phyloP scores from a whole-genome alignment of 2,329 filamentous ascomycete species.

The Colletotrichum liaoningense region DNA sequence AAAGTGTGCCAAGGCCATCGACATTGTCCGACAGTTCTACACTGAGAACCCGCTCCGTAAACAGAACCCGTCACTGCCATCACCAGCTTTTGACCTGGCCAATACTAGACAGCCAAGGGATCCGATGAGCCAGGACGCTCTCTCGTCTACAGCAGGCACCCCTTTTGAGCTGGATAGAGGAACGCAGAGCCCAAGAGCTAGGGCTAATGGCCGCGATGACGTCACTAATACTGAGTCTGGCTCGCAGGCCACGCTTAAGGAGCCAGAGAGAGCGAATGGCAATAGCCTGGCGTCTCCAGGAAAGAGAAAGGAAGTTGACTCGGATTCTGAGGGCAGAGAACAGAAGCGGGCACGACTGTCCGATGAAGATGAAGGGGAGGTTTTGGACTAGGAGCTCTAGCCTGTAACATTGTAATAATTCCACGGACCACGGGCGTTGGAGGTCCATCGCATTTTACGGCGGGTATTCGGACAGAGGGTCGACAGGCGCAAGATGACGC shows the following conservation, averaged over 20 bases:
- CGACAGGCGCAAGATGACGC: not conserved
- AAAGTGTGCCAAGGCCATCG: conserved; percentile 79
- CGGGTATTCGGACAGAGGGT: not conserved
- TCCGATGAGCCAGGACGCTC: conserved; percentile 53
- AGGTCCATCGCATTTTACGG: conserved; percentile 6
- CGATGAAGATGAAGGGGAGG: conserved; percentile 60
- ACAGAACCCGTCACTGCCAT: conserved; percentile 63
- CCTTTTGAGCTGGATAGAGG: conserved; percentile 59
- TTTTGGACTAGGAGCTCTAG: conserved; percentile 38
- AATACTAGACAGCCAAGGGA: conserved; percentile 64
- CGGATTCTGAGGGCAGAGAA: conserved; percentile 49
- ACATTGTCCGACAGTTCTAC: conserved; percentile 79
- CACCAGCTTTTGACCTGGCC: conserved; percentile 67
- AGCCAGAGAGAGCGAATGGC: conserved; percentile 40
- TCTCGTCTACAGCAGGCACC: conserved; percentile 62
- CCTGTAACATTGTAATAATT: conserved; percentile 24
- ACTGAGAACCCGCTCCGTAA: conserved; percentile 72
- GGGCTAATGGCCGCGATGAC: conserved; percentile 53
- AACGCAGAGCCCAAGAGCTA: conserved; percentile 60
- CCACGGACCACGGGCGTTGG: conserved; percentile 24
- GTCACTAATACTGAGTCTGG: conserved; percentile 46
- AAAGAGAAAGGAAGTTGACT: conserved; percentile 56
- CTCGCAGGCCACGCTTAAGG: conserved; percentile 48
- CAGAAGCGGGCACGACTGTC: conserved; percentile 59
- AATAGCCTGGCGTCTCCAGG: conserved; percentile 49